Evolutionary conservation across 2,329 filamentous ascomycete genomes (phyloP).

Genomic region (Fusarium tjaetaba): DNA sequence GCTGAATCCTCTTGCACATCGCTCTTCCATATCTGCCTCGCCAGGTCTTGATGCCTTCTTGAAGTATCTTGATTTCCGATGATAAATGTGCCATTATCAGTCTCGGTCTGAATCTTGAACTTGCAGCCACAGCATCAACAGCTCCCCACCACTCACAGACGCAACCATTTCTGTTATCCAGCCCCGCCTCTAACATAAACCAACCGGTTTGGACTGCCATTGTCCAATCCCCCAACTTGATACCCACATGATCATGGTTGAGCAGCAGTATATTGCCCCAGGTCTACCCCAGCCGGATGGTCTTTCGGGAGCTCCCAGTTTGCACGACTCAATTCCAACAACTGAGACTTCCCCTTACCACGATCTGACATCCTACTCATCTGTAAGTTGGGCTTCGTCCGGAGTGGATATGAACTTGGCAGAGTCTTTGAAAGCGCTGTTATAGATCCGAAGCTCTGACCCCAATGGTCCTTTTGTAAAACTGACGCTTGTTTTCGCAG

Average conservation of each 20-base stretch:
- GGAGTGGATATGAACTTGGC: not conserved
- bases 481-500: constrained; percentile 25
- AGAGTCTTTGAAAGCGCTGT: not conserved
- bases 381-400: constrained; percentile 43
- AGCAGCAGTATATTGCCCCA: constrained; percentile 49
- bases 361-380: constrained; percentile 45
- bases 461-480: not conserved
- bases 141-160: constrained; percentile 22
- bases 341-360: constrained; percentile 44
- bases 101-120: constrained; percentile 34
- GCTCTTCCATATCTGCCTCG: constrained; percentile 40
- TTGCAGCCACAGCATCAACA: constrained; percentile 30
- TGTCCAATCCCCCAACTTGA: constrained; percentile 35
- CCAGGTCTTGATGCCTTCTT: constrained; percentile 27
- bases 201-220: constrained; percentile 34
- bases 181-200: constrained; percentile 32
- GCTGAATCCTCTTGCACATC: constrained; percentile 37
- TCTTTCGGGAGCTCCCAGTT: constrained; percentile 43
- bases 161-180: constrained; percentile 14
- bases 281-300: constrained; percentile 47
- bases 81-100: constrained; percentile 42
- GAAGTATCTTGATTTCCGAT: constrained; percentile 23
- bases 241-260: constrained; percentile 49
- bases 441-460: not conserved
- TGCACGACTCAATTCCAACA: constrained; percentile 42